Base-by-base conservation (phyloP, 177 flowering plant genomes). In the Vitis hybrid region DNA sequence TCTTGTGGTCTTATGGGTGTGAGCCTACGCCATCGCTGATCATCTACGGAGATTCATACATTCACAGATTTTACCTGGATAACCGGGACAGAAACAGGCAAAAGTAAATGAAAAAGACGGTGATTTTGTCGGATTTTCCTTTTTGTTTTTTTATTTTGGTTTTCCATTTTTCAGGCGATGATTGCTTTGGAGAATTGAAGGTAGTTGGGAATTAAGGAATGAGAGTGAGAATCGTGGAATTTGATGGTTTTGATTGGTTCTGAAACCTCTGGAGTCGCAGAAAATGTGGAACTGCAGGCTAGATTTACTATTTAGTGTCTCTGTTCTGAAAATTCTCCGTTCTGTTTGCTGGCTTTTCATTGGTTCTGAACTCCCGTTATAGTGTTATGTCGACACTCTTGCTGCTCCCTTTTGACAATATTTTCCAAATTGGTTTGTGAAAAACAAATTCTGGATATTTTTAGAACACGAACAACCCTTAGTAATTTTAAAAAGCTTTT, bases 11-110 rank as follows among this genome's bases (percentile, higher is more conserved):
- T 10, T 15, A 15, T 29, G 48, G 39, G 52, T 33, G 31, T 33
- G 8, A 68, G 60, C 10, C 70, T 68, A 73, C 55, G 26, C 58
- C 75, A 65, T 68, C 39, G 10, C 61, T 60, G 50, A 14, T 26
- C 49, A 56, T 20, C 66, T 65, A 66, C 14, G 67, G 63, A 60
- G 51, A 12, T 64, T 58, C 55, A 33, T 66, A 6, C 60, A 12
- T 49, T 50, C 3, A 31, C 64, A 67, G 62, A 11, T 62, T 39
- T 68, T 39, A 69, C 76, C 81, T 72, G 78, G 74, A 75, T 26
- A 29, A 39, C 22, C 12, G 29, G 74, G 59, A 63, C 29, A 52
- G 60, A 64, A 65, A 76, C 77, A 79, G 77, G 77, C 73, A 73
- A 70, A 73, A 66, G 2, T 39, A 39, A 39, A 39, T 7, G 31